Evolutionary conservation across 75 land plant species (phyloP), one percentile per base, ranked within the genome.

Genomic region (Selaginella tamariscina): DNA sequence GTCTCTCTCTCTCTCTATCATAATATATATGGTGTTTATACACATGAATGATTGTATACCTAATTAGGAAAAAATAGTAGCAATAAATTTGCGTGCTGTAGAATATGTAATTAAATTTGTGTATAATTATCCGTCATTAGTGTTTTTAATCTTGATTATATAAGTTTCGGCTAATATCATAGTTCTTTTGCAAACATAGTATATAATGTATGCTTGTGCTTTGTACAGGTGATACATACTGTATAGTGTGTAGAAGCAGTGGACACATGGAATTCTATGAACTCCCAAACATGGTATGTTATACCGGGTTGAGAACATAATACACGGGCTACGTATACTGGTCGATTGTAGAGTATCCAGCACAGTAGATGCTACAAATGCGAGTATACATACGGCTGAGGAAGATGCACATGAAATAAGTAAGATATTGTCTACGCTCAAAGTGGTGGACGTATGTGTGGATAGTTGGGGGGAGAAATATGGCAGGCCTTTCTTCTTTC

Each of bases 241-340:
- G 97, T 70, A 68, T 95, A 39, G 56, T 91, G 33, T 88, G 97
- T 72, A 76, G 87, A 71, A 78, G 86, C 56, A 88, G 75, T 71
- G 97, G 97, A 9, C 72, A 66, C 24, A 80, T 95, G 57, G 99
- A 91, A 59, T 69, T 95, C 32, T 86, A 74, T 75, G 99, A 95
- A 65, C 89, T 95, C 32, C 99, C 99, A 1, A 80, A 60, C 63
- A 82, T 95, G 31, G 81, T 67, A 32, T 81, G 89, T 91, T 95
- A 26, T 91, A 76, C 66, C 67, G 83, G 54, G 83, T 88, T 63
- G 82, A 88, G 56, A 82, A 82, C n/a, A 86, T 95, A 81, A 33
- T 72, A 9, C 80, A 86, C 78, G 99, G 99, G 28, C 84, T 74
- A 59, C 57, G 77, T 26, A 69, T 85, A 57, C 79, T 95, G 28